Evolutionary conservation across 73 alveolate genomes (phyloP).

Genomic region (Halteria grandinella): DNA sequence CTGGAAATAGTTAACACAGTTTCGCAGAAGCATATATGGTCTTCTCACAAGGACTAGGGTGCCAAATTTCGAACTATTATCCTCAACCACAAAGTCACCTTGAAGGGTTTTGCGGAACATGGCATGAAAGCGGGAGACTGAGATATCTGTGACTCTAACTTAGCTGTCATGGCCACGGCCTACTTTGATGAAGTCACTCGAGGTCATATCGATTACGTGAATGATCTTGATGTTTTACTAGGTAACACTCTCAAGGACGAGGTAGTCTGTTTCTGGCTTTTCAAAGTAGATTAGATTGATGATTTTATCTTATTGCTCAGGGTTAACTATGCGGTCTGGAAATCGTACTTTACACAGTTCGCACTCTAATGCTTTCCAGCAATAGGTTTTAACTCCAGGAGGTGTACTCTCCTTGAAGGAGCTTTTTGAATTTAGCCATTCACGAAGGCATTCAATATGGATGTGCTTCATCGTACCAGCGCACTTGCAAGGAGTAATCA

Average conservation of each 20-base stretch:
- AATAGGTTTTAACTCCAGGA: slow-evolving; percentile 39
- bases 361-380: slow-evolving; percentile 79
- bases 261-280: slow-evolving; percentile 64
- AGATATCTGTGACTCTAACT: slow-evolving; percentile 76
- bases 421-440: slow-evolving; percentile 64
- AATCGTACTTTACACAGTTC: slow-evolving; percentile 83
- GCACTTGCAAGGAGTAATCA: slow-evolving; percentile 64
- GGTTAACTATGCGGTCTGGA: slow-evolving; percentile 63
- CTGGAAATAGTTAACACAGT: no score
- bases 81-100: slow-evolving; percentile 68
- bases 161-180: slow-evolving; percentile 86
- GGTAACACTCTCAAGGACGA: slow-evolving; percentile 73
- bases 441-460: slow-evolving; percentile 63
- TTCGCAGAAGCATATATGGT: no score
- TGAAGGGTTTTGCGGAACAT: slow-evolving; percentile 46
- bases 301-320: slow-evolving; percentile 24
- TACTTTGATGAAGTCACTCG: slow-evolving; percentile 59
- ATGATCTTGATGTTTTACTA: slow-evolving; percentile 68
- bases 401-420: slow-evolving; percentile 9
- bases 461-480: slow-evolving; percentile 62
- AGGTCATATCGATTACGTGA: slow-evolving; percentile 73
- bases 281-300: slow-evolving; percentile 52
- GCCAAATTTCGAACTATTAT: slow-evolving; percentile 87
- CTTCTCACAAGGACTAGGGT: slow-evolving; percentile 79
- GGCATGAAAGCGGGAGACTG: slow-evolving; percentile 85